Evolutionary conservation across 192 early-diverging fungal species (phyloP).

Genomic region (Chytriomyces hyalinus): DNA sequence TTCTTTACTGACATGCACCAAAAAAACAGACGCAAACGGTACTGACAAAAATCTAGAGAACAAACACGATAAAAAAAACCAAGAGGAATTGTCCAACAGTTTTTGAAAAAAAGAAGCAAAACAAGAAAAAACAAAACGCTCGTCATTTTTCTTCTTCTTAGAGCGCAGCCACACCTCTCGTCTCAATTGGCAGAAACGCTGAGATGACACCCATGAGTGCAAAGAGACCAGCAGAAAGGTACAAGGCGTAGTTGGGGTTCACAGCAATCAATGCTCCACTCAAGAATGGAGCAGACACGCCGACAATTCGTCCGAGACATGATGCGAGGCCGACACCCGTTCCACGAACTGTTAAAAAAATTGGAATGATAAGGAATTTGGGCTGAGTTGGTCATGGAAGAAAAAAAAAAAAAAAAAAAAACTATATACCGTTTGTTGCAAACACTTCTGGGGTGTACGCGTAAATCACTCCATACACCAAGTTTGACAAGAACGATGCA

Average conservation of each 20-base stretch:
- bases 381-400: too few relatives aligned
- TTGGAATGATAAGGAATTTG: too few relatives aligned
- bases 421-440: constrained; percentile 6
- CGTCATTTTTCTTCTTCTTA: background rate
- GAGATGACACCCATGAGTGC: constrained; percentile 64
- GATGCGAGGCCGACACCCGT: constrained; percentile 80
- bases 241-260: constrained; percentile 68
- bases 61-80: too few relatives aligned
- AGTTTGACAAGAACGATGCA: constrained; percentile 63
- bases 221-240: constrained; percentile 67
- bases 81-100: too few relatives aligned
- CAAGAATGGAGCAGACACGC: constrained; percentile 75
- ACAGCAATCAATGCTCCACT: constrained; percentile 68
- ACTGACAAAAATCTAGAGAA: too few relatives aligned
- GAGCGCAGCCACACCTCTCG: constrained; percentile 42
- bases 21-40: too few relatives aligned
- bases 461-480: constrained; percentile 81
- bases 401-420: too few relatives aligned
- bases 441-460: constrained; percentile 91
- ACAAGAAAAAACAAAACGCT: too few relatives aligned
- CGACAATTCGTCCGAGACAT: constrained; percentile 75
- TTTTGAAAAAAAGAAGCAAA: too few relatives aligned
- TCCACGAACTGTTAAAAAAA: constrained; percentile 58
- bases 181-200: constrained; percentile 74
- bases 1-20: too few relatives aligned